phyloP scores from a whole-genome alignment of 495 filamentous ascomycete species.

The Neurospora terricola region DNA sequence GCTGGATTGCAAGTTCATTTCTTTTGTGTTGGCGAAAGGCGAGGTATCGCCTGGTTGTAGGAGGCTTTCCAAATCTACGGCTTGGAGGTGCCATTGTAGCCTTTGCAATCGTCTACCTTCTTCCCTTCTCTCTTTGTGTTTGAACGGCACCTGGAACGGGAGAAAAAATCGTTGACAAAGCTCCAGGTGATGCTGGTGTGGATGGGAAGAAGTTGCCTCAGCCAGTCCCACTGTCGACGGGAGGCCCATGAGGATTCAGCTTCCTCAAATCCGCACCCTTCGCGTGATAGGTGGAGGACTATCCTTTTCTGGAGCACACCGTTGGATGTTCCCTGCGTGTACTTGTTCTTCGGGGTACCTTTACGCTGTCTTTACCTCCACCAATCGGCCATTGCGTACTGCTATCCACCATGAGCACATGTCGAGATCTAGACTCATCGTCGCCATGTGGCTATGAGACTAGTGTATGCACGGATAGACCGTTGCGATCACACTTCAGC shows the following conservation, averaged over 20 bases:
- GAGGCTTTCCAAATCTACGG: too few relatives aligned
- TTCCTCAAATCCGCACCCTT: neutral
- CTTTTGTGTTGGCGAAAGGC: too few relatives aligned
- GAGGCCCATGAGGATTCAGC: neutral
- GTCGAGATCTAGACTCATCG: neutral
- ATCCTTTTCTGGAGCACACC: too few relatives aligned
- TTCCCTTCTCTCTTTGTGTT: neutral
- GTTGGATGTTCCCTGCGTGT: too few relatives aligned
- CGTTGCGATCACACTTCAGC: neutral
- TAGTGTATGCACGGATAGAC: neutral
- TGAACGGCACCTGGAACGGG: neutral
- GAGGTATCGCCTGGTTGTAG: too few relatives aligned
- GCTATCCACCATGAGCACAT: neutral
- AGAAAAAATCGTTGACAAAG: neutral
- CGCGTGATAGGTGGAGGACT: too few relatives aligned
- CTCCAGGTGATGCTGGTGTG: neutral
- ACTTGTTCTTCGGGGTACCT: neutral
- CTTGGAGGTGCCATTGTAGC: neutral
- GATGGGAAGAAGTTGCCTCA: neutral
- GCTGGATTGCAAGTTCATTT: too few relatives aligned
- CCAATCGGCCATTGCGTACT: neutral
- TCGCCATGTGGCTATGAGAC: neutral
- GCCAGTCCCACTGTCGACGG: neutral
- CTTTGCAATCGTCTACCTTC: neutral
- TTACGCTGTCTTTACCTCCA: neutral